A percentile compares a stretch with the other conserved stretches of the same genome.
phyloP scores from a whole-genome alignment of 2,329 filamentous ascomycete species.

The Blastomyces emzantsi region DNA sequence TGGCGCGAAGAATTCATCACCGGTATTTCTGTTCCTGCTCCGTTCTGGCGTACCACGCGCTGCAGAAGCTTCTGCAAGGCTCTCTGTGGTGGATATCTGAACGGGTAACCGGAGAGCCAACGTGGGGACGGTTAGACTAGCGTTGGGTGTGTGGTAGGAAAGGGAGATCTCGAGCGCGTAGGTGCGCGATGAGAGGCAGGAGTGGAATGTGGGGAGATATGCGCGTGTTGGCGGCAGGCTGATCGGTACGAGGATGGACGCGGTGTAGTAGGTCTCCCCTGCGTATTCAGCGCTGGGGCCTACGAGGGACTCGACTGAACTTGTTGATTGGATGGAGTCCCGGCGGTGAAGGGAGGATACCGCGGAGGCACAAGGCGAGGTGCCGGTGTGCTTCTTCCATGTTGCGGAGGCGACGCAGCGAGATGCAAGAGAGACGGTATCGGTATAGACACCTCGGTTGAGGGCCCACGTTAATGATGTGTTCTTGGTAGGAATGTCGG shows the following conservation, averaged over 20 bases:
- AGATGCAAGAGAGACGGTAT: conserved; percentile 45
- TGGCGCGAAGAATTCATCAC: conserved; percentile 16
- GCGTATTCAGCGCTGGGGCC: conserved; percentile 36
- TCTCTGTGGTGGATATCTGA: conserved; percentile 27
- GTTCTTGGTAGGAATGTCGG: conserved; percentile 40
- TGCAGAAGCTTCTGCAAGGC: conserved; percentile 11
- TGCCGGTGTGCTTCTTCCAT: conserved; percentile 44
- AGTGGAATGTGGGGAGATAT: conserved; percentile 61
- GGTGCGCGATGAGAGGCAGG: conserved; percentile 55
- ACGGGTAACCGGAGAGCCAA: conserved; percentile 37
- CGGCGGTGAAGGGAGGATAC: conserved; percentile 24
- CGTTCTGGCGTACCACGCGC: background rate
- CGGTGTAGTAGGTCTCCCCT: conserved; percentile 49
- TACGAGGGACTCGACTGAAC: conserved; percentile 24
- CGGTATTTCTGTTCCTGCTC: background rate
- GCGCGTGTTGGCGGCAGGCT: conserved; percentile 51
- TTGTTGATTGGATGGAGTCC: conserved; percentile 20
- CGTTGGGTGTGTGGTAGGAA: conserved; percentile 43
- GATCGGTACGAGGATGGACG: conserved; percentile 55
- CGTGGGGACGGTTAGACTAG: conserved; percentile 33
- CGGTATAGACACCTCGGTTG: conserved; percentile 45
- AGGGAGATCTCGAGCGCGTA: conserved; percentile 55
- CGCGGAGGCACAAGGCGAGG: conserved; percentile 33
- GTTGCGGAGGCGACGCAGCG: conserved; percentile 49
- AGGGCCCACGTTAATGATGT: conserved; percentile 33